phyloP scores from a whole-genome alignment of 108 stramenopile genomes.

The Skeletonema potamos region DNA sequence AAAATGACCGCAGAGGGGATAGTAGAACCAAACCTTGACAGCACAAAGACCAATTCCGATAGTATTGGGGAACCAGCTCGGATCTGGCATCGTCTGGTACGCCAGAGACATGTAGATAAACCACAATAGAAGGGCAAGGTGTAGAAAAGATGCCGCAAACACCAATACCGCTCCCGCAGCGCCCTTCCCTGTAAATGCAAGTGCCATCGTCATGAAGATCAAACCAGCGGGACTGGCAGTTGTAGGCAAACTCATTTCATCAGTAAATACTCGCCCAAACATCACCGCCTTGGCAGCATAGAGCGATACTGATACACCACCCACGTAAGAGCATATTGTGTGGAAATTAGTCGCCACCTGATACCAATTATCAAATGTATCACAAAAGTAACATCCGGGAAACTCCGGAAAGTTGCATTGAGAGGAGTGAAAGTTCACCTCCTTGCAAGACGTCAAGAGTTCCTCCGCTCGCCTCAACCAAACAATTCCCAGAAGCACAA shows the following conservation, averaged over 20 bases:
- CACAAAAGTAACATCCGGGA: conserved; percentile 49
- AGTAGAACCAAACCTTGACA: conserved; percentile 74
- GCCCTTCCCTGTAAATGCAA: conserved; percentile 72
- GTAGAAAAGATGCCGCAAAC: conserved; percentile 55
- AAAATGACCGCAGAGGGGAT: conserved; percentile 67
- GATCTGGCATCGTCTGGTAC: conserved; percentile 77
- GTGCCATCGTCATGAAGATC: conserved; percentile 74
- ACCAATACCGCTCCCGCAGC: conserved; percentile 62
- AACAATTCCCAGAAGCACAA: conserved; percentile 69
- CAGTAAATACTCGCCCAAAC: conserved; percentile 57
- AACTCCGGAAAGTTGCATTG: conserved; percentile 43
- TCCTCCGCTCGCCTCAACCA: conserved; percentile 77
- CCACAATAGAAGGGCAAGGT: conserved; percentile 68
- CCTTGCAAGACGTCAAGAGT: conserved; percentile 27
- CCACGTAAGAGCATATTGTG: conserved; percentile 52
- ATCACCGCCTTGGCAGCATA: conserved; percentile 59
- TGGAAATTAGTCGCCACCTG: conserved; percentile 58
- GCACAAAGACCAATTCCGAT: conserved; percentile 72
- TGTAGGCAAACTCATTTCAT: conserved; percentile 78
- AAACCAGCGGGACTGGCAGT: conserved; percentile 78
- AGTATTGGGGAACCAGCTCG: conserved; percentile 79
- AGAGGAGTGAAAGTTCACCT: conserved; percentile 36
- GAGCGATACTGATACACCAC: conserved; percentile 48
- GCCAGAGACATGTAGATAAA: conserved; percentile 79
- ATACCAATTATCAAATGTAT: conserved; percentile 29